Percentiles rank a stretch among this genome's conserved stretches.
These are phyloP conservation scores for Phoma sp. DNA, from an alignment of 2,329 filamentous ascomycete species.

Conservation along the genomic window DNA sequence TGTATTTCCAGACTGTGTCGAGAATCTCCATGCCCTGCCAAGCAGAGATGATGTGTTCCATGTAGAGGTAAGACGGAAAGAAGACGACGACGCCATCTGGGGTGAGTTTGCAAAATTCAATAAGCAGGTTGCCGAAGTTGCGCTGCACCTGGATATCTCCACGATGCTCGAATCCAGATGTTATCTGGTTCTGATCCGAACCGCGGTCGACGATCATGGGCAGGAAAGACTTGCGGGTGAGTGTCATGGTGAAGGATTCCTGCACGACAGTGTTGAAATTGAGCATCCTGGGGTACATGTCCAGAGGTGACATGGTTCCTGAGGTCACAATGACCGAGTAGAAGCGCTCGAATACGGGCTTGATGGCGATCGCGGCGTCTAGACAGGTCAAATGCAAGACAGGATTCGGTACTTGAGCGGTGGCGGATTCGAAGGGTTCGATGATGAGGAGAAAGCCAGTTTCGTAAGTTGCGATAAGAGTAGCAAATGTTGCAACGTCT, in stretches of 20 bases:
- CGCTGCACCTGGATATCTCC: conserved; percentile 97
- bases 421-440: conserved; percentile 96
- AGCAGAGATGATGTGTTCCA: conserved; percentile 99
- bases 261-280: conserved; percentile 91
- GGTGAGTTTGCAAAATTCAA: conserved; percentile 94
- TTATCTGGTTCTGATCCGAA: conserved; percentile 90
- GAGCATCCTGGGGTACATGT: conserved; percentile 99
- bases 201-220: conserved; percentile 97
- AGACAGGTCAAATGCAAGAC: conserved; percentile 97
- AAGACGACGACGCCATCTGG: conserved; percentile 99
- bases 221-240: conserved; percentile 91
- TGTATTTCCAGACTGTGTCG: conserved; percentile 98
- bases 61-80: conserved; percentile 97
- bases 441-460: conserved; percentile 94
- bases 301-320: conserved; percentile 92
- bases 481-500: conserved; percentile 97
- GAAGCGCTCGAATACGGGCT: conserved; percentile 96
- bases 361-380: conserved; percentile 96
- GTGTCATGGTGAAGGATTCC: conserved; percentile 96
- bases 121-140: conserved; percentile 92
- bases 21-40: conserved; percentile 99
- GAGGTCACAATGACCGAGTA: conserved; percentile 98
- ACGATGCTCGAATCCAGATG: conserved; percentile 91
- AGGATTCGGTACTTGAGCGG: conserved; percentile 92
- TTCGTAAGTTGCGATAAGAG: conserved; percentile 93